These are phyloP conservation scores for Ascoidea asiatica DNA, from an alignment of 805 yeast genomes.

Conservation along the genomic window DNA sequence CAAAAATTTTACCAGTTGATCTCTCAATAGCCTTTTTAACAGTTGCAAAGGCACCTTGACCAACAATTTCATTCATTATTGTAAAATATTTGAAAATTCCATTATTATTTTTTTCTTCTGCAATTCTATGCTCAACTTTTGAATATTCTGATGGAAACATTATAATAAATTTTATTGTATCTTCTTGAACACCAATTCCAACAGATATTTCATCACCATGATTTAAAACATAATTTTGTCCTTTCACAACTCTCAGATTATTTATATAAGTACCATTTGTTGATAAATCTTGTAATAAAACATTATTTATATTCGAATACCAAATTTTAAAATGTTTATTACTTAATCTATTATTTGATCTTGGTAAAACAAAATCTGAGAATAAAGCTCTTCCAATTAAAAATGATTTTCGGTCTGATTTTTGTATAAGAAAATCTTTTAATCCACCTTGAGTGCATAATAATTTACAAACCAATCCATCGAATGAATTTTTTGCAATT, in stretches of 20 bases:
- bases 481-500: slow-evolving; percentile 20
- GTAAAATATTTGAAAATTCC: slow-evolving; percentile 64
- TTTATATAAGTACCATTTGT: slow-evolving; percentile 92
- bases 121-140: slow-evolving; percentile 10
- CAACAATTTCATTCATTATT: slow-evolving; percentile 73
- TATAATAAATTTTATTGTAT: slow-evolving; percentile 37
- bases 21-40: slow-evolving; percentile 87
- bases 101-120: slow-evolving; percentile 19
- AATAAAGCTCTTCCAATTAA: slow-evolving; percentile 58
- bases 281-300: slow-evolving; percentile 45
- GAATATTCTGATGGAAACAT: slow-evolving; percentile 23
- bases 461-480: slow-evolving; percentile 36
- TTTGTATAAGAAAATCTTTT: slow-evolving; percentile 27
- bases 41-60: slow-evolving; percentile 97
- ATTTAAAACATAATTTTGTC: slow-evolving; percentile 64
- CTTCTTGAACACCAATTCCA: slow-evolving; percentile 73
- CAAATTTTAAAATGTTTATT: slow-evolving; percentile 64
- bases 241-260: slow-evolving; percentile 56
- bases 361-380: slow-evolving; percentile 50
- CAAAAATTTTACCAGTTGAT: slow-evolving; percentile 71
- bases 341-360: slow-evolving; percentile 52
- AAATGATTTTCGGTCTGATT: slow-evolving; percentile 34
- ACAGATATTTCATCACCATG: slow-evolving; percentile 92
- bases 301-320: slow-evolving; percentile 43
- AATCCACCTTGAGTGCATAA: slow-evolving; percentile 49